Conservation (phyloP, 345 rosid genomes). For the Pugionium dolabratum region DNA sequence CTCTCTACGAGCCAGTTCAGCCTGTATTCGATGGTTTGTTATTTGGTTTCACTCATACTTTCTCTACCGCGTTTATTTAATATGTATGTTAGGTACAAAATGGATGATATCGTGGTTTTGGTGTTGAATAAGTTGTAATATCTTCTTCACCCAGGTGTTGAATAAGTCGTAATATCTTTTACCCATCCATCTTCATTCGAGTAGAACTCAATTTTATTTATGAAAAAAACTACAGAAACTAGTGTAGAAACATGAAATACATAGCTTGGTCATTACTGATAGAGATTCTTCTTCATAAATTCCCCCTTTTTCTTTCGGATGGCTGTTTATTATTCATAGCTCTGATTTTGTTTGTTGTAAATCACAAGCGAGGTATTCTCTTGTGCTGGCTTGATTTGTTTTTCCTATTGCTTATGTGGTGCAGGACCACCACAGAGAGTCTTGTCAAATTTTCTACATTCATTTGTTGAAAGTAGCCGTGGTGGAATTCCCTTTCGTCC, state of each 20-base stretch:
- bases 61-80: slow-evolving; percentile 4
- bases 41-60: slow-evolving; percentile 3
- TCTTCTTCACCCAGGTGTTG: not conserved
- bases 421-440: slow-evolving; percentile 97
- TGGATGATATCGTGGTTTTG: not conserved
- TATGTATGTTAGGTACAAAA: not conserved
- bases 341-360: slow-evolving; percentile 7
- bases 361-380: not conserved
- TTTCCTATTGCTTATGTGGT: slow-evolving; percentile 19
- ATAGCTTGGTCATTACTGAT: not conserved
- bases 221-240: not conserved
- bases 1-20: slow-evolving; percentile 50
- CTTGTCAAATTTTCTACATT: slow-evolving; percentile 78
- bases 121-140: slow-evolving; percentile 1
- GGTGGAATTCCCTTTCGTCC: slow-evolving; percentile 87
- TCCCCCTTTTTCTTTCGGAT: slow-evolving; percentile 5
- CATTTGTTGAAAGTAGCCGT: slow-evolving; percentile 91
- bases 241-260: slow-evolving; percentile 1
- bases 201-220: not conserved
- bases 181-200: not conserved
- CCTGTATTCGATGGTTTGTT: slow-evolving; percentile 72
- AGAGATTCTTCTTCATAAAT: not conserved
- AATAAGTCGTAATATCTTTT: not conserved
- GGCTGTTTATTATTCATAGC: slow-evolving; percentile 1
- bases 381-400: slow-evolving; percentile 29